These are phyloP conservation scores for Neonectria punicea DNA, from an alignment of 2,329 filamentous ascomycete species.

Conservation along the genomic window DNA sequence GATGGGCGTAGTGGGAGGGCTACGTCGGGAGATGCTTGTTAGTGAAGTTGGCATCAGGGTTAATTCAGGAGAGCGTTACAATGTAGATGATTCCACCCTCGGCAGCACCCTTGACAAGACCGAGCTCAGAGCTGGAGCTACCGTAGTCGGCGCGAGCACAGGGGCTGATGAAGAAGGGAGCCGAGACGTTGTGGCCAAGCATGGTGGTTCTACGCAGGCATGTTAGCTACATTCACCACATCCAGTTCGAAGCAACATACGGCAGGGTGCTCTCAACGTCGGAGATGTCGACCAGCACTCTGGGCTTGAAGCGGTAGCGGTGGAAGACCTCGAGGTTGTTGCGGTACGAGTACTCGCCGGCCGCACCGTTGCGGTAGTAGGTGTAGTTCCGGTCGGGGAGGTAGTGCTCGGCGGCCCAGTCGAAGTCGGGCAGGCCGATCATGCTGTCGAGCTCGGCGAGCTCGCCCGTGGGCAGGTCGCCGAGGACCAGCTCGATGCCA, in stretches of 20 bases:
- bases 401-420: conserved; percentile 61
- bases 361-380: conserved; percentile 67
- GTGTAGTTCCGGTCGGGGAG: conserved; percentile 60
- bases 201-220: conserved; percentile 54
- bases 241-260: conserved; percentile 28
- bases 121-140: conserved; percentile 58
- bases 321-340: conserved; percentile 66
- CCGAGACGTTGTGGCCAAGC: conserved; percentile 63
- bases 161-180: conserved; percentile 66
- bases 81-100: conserved; percentile 63
- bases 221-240: conserved; percentile 8
- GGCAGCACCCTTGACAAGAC: conserved; percentile 60
- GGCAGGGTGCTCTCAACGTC: conserved; percentile 52
- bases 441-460: conserved; percentile 58
- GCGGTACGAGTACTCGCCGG: conserved; percentile 65
- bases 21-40: conserved; percentile 13
- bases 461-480: conserved; percentile 46
- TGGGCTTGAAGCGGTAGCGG: conserved; percentile 59
- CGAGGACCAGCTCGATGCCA: conserved; percentile 53
- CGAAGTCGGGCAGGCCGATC: conserved; percentile 64
- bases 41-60: background rate
- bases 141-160: conserved; percentile 57
- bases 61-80: conserved; percentile 29
- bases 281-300: conserved; percentile 62
- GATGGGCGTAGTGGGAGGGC: conserved; percentile 49